Base-by-base conservation (phyloP, 2,329 filamentous ascomycete species). In the Phoma sp. region DNA sequence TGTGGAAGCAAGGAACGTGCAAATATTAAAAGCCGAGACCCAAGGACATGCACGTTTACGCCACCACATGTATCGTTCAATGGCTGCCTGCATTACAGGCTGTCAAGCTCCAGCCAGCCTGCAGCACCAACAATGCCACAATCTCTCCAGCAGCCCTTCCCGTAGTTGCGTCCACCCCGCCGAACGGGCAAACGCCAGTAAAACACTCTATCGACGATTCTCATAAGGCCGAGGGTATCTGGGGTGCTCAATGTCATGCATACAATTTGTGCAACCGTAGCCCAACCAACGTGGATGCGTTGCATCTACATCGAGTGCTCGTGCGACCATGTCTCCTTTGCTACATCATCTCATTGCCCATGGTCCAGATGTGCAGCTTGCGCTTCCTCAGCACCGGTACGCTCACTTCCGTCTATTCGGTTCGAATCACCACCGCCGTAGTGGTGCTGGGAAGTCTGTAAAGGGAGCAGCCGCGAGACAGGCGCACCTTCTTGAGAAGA, bases 401-500 rank as follows among this genome's bases (percentile, higher is more conserved):
- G 32, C 30, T 43, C 14, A 18, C 5, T 27, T 38, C 40, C 36
- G 32, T 18, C 27, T 44, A 35, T 32, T 29, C 32, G 32, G 42
- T 48, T 23, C 14, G 10, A 25, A 52, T 35, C 10, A 35, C 35
- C 30, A 49, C 53, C 47, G 50, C 39, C 18, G 27, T 42, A 23
- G 25, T 46, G 52, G 57, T 41, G 33, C 43, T 48, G 57, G 48
- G 36, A 44, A 52, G 24, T 45, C 53, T 11, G n/a, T 30, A 35
- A 49, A 29, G 33, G 41, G 32, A 25, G 30, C 3, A 18, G 18
- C 37, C 45, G 47, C 52, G 47, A 47, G 47, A 42, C 49, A 57
- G 32, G 1, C 14, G 30, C 38, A 22, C 50, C 44, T 48, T 44
- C 18, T 36, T 36, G 25, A 23, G 22, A 25, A 40, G 18, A 46